Conservation (phyloP, 1,139 yeast genomes). For the Yamadazyma pseudoaaseri region DNA sequence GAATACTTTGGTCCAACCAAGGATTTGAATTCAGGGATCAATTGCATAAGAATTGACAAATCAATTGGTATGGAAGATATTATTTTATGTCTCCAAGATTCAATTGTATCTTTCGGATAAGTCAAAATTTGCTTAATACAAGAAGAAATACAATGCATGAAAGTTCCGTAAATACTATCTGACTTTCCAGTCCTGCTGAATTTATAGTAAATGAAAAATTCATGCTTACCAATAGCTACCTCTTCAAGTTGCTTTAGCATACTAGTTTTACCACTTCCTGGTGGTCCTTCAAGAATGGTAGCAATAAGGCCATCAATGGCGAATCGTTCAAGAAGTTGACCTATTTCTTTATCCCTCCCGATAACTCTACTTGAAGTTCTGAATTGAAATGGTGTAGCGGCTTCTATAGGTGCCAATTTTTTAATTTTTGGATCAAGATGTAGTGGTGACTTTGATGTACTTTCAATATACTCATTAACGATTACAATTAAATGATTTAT, state of each 20-base stretch:
- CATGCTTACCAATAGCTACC: slow-evolving; percentile 33
- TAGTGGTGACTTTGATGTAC: not conserved
- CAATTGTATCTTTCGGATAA: slow-evolving; percentile 34
- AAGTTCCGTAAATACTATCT: slow-evolving; percentile 27
- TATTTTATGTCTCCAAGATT: slow-evolving; percentile 44
- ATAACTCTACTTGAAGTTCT: slow-evolving; percentile 28
- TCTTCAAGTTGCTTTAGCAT: slow-evolving; percentile 42
- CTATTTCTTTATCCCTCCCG: slow-evolving; percentile 36
- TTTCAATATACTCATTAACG: slow-evolving; percentile 20
- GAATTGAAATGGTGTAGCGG: slow-evolving; percentile 8
- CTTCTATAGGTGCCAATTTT: slow-evolving; percentile 1
- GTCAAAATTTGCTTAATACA: slow-evolving; percentile 45
- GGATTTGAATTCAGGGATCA: slow-evolving; percentile 46
- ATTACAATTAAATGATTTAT: slow-evolving; percentile 35
- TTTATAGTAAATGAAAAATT: slow-evolving; percentile 44
- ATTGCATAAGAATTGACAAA: slow-evolving; percentile 38
- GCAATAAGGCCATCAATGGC: slow-evolving; percentile 22
- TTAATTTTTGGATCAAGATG: not conserved
- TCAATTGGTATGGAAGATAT: slow-evolving; percentile 42
- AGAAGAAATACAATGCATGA: slow-evolving; percentile 33
- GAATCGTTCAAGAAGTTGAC: slow-evolving; percentile 20
- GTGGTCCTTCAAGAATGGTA: slow-evolving; percentile 40
- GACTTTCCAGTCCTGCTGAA: slow-evolving; percentile 33
- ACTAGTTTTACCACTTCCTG: slow-evolving; percentile 51
- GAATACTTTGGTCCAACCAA: slow-evolving; percentile 46